These are phyloP conservation scores for Syzygium syzygioides DNA, from an alignment of 441 rosid species.

Conservation along the genomic window DNA sequence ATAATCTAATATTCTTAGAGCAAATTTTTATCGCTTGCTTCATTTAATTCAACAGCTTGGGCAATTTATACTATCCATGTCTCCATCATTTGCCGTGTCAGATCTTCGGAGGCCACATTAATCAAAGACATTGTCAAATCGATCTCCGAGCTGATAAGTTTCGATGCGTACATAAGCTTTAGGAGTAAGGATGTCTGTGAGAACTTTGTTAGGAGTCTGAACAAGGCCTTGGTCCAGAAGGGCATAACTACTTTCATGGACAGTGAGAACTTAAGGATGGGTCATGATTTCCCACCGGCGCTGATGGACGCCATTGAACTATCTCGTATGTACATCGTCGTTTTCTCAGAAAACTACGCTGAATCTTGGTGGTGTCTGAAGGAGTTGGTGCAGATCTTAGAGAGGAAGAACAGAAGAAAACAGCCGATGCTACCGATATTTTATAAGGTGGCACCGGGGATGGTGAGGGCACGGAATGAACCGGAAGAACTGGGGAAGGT, in stretches of 20 bases:
- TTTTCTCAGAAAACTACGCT: not conserved
- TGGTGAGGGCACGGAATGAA: not conserved
- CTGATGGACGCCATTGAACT: not conserved
- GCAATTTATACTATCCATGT: too few species aligned
- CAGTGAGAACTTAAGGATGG: fast-evolving
- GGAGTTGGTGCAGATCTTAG: not conserved
- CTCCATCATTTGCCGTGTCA: not conserved
- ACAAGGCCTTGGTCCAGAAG: not conserved
- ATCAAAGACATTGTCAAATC: not conserved
- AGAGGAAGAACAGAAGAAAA: not conserved
- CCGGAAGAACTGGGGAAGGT: not conserved
- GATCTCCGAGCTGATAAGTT: not conserved
- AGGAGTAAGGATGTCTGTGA: not conserved
- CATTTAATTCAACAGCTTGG: too few species aligned
- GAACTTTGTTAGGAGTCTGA: fast-evolving
- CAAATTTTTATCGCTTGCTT: too few species aligned
- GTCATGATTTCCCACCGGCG: not conserved
- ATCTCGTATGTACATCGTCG: not conserved
- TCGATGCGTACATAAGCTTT: not conserved
- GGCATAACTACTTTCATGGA: not conserved
- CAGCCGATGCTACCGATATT: not conserved
- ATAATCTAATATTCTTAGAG: too few species aligned
- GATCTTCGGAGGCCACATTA: not conserved
- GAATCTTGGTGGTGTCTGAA: not conserved
- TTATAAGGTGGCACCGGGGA: not conserved